A percentile compares a stretch with the other conserved stretches of the same genome.
These are phyloP conservation scores for Acacia confusa DNA, from an alignment of 306 rosid genomes.

Conservation along the genomic window DNA sequence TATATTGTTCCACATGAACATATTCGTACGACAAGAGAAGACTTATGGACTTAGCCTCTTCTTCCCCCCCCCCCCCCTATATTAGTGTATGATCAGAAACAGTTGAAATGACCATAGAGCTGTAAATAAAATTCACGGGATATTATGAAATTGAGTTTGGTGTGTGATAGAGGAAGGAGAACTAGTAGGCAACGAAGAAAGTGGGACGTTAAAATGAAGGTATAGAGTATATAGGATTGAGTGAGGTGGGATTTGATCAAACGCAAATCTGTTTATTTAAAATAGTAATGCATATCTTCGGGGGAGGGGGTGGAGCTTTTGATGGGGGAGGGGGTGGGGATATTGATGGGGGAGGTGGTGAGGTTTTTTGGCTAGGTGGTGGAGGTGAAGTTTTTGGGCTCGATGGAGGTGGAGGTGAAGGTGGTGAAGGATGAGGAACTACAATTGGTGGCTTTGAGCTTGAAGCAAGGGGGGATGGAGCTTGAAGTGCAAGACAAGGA, in stretches of 20 bases:
- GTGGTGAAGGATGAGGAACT: neutral
- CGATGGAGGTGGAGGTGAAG: neutral
- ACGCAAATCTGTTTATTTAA: rapidly evolving
- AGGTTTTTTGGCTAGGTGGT: neutral
- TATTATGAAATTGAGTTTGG: neutral
- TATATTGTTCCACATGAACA: neutral
- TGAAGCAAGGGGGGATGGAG: neutral
- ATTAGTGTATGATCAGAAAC: neutral
- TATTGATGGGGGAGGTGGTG: neutral
- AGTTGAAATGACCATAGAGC: neutral
- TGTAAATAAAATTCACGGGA: neutral
- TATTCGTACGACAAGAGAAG: neutral
- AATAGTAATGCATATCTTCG: neutral
- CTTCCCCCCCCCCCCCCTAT: neutral
- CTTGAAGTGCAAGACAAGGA: neutral
- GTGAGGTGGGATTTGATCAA: neutral
- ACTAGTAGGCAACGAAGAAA: neutral
- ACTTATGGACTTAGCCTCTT: neutral
- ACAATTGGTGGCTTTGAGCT: neutral
- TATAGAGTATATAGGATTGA: neutral
- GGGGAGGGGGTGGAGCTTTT: too few species aligned
- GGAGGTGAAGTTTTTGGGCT: too few species aligned
- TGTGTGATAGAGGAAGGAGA: neutral
- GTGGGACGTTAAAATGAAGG: neutral
- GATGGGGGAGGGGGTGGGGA: too few species aligned